Base-by-base conservation (phyloP, 352 stramenopile genomes). In the Globisporangium iwayamae region DNA sequence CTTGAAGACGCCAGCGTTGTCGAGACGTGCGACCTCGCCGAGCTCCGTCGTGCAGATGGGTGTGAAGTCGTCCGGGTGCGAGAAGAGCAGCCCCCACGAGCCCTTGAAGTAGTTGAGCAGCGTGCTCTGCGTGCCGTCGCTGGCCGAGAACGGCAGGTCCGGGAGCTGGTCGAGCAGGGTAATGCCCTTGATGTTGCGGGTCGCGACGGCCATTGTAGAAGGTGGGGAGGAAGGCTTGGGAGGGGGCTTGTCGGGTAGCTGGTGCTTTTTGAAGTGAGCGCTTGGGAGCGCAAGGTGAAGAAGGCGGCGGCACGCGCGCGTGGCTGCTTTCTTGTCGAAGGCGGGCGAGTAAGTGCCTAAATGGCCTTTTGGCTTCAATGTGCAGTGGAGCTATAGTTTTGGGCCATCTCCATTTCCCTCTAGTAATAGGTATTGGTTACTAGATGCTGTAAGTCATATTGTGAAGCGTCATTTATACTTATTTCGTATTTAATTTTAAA, bases 21-120 rank as follows among this genome's bases (percentile, higher is more conserved):
- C 78, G 28, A 96, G 76, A n/a, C 87, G 83, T 41, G 89, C 85
- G 20, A 95, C 76, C 46, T 91, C 83, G 50, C 91, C 91, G 59
- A 98, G 80, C 67, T 98, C 92, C 73, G 41, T 98, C 18, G 91
- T 98, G 71, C 91, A 97, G 52, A 98, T 91, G 10, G 91, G 91
- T 41, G 90, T 97, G 69, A 96, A 97, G 70, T 98, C 90, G 54
- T 87, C 85, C 18, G 90, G 91, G 68, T 97, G 90, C 59, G 70
- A 90, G 69, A 94, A 94, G 18, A 96, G 64, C 45, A 90, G 46
- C 0, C 71, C 79, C 83, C 81, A 91, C 4, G 69, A 77, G 57
- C 71, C 77, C 14, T 74, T 70, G 41, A 94, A 79, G 73, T 91
- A 91, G 30, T 71, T 61, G 55, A 91, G 76, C 30, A 93, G 74